Base-by-base conservation (phyloP, 176 grass and related monocot genomes). In the Dendrocalamus sinicus region DNA sequence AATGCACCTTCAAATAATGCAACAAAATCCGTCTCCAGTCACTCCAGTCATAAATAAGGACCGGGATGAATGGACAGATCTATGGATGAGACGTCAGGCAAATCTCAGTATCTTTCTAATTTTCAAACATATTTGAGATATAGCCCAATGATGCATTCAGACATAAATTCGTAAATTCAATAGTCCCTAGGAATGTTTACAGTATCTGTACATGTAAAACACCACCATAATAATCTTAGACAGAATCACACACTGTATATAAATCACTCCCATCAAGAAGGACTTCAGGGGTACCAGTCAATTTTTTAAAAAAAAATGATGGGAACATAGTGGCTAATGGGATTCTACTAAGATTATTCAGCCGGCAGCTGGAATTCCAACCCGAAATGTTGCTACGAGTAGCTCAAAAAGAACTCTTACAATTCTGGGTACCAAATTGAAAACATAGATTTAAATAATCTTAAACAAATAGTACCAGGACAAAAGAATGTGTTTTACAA, bases 21-120 rank as follows among this genome's bases (percentile, higher is more conserved):
- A 82, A 28, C 52, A 70, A 83, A n/a, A 54, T 58, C 35, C n/a
- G 4, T n/a, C 4, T 61, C 58, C 58, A 61, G 57, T 73, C 46
- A 52, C 46, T 72, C 43, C 23, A 72, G 13, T 74, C n/a, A 16
- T 52, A 65, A 24, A 51, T 5, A 73, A 32, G 43, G 72, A 6
- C 4, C 2, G 15, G 9, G 15, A 19, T 74, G 23, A 53, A 30
- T 19, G 47, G 12, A 73, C 46, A 73, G 41, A 47, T 8, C 72
- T 37, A 51, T 54, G 72, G 26, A 35, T 73, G 26, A 32, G 52
- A 55, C 24, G 20, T 61, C 12, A 61, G 10, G 0, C 59, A 26
- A 61, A 61, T 61, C 59, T 2, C 59, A 12, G 10, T 61, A 24
- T 61, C n/a, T 4, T 61, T 61, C 59, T 61, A 61, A 5, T 61